Conservation (phyloP, 1,284 basidiomycete species). For the Cutaneotrichosporon dermatis region DNA sequence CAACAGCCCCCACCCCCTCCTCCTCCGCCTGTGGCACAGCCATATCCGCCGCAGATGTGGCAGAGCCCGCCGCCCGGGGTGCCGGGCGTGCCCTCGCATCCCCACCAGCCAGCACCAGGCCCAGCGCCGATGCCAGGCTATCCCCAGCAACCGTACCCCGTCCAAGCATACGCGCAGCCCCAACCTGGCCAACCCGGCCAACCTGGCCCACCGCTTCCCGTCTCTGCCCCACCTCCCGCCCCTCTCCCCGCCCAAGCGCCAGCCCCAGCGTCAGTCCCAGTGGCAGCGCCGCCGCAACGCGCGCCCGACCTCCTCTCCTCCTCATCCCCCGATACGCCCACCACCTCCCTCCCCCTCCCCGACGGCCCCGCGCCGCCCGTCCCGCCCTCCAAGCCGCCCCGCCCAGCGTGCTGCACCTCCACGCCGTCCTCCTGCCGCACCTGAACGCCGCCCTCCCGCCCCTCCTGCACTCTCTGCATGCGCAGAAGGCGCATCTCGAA, state of each 20-base stretch:
- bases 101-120: conserved; percentile 6
- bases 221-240: conserved; percentile 17
- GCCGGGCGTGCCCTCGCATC: not conserved
- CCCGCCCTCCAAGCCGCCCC: conserved; percentile 71
- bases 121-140: conserved; percentile 4
- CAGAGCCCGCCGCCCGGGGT: not conserved
- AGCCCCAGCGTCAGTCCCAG: too few relatives aligned
- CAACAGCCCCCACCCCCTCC: conserved; percentile 4
- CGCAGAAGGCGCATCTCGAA: conserved; percentile 69
- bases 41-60: conserved; percentile 6
- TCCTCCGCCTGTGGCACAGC: not conserved
- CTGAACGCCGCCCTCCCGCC: conserved; percentile 65
- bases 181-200: not conserved
- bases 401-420: conserved; percentile 74
- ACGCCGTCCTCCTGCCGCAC: conserved; percentile 71
- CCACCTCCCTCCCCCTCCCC: conserved; percentile 36
- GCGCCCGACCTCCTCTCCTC: conserved; percentile 27
- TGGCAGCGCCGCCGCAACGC: conserved; percentile 18
- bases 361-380: conserved; percentile 59
- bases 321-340: conserved; percentile 32
- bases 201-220: conserved; percentile 26
- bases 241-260: too few relatives aligned
- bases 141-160: not conserved
- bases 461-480: conserved; percentile 60
- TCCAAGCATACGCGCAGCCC: not conserved